Base-by-base conservation (phyloP, 306 rosid genomes). In the Vigna nakashimae region DNA sequence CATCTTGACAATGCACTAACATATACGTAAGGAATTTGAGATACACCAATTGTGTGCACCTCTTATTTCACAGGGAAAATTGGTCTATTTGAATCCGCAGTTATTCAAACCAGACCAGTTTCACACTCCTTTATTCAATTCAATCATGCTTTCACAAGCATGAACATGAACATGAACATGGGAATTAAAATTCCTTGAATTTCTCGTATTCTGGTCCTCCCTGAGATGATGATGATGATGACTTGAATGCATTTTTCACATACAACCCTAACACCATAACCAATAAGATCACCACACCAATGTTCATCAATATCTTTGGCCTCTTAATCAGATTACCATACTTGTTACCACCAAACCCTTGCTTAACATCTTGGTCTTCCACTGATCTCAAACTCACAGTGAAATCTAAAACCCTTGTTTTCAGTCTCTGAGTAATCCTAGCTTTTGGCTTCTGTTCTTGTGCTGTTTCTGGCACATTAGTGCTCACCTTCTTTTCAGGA, bases 271-370 rank as follows among this genome's bases (percentile, higher is more conserved):
- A 14, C 16, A 88, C 85, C 68, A 81, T 28, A 67, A 81, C 52
- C 78, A 88, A 24, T 46, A 85, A 65, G 30, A 62, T 52, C 15
- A 75, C 81, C 52, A 91, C 73, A 65, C 67, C 18, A 45, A 84
- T 40, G 68, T 88, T 91, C 7, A 82, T 14, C 87, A 81, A 65
- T 42, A 65, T 59, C 82, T 70, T 88, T 28, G 77, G 57, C 78
- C 38, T 77, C 81, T 15, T 82, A 15, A 26, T 74, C 0, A 55
- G 7, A 22, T 63, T 56, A 42, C 52, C 57, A 14, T 1, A 40
- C 45, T 24, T 56, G 53, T 0, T 46, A 68, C 77, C 77, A 63
- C 49, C 34, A 28, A 52, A 48, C 0, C 58, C 66, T 56, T 66
- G 43, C 7, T 59, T 45, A 62, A 36, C 66, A 74, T 72, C 69